Evolutionary conservation across 2,329 filamentous ascomycete species (phyloP), one percentile per base, ranked within the genome.

Genomic region (Esteya vermicola): DNA sequence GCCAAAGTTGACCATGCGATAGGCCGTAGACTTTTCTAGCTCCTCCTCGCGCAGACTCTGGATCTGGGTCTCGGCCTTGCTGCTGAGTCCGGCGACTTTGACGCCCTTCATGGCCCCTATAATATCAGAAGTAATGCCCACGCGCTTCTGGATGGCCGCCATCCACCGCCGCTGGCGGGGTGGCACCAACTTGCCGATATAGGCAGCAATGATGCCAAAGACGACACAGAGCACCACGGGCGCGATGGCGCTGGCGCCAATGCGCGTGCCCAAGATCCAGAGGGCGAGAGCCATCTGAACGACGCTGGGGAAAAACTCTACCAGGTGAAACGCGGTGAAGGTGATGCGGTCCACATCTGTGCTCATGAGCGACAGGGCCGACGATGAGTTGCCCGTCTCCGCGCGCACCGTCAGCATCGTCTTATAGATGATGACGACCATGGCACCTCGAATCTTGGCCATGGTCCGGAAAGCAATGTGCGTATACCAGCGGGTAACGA

Each of bases 21-120:
- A 39, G 1, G 37, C 30, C 13, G 33, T 39, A 9, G 33, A 30
- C 16, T 39, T 30, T 3, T 33, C 16, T 1, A 39, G 33, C 30
- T 39, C 37, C 9, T 28, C 18, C 10, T 26, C 16, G 6, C 30
- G 37, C 3, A 39, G 30, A 4, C 30, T 22, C 22, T 39, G 37
- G 9, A 39, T 39, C 37, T 33, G 37, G 2, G 20, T 16, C 12
- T 14, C 50, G 54, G 47, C 63, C 1, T 56, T 56, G 13, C 59
- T 50, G 23, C 58, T 61, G 10, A 71, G 48, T 0, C 67, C 68
- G 1, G 62, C 57, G 44, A 71, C 61, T 45, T 69, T 70, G 39
- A 70, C 57, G n/a, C 60, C 61, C 46, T 68, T 70, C 53, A 72
- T 69, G n/a, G 60, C 63, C 4, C 58, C 59, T 1, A 72, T 54